Evolutionary conservation across 2,329 filamentous ascomycete species (phyloP).

Genomic region (Penicillium sp.): DNA sequence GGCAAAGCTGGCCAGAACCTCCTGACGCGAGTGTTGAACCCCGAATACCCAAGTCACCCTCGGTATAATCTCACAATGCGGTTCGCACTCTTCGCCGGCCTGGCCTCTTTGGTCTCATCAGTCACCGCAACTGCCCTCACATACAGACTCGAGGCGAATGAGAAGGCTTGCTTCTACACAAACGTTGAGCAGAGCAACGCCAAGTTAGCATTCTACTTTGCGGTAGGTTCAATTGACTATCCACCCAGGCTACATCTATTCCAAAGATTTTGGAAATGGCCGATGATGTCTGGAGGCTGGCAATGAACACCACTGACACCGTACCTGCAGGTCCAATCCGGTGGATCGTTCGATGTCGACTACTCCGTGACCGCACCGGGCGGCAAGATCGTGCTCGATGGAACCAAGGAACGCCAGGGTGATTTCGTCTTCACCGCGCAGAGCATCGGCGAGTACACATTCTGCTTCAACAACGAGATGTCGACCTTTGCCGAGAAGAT

Average conservation of each 20-base stretch:
- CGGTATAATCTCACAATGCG: conserved; percentile 58
- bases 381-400: conserved; percentile 79
- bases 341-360: conserved; percentile 95
- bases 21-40: conserved; percentile 25
- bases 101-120: conserved; percentile 70
- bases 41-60: conserved; percentile 14
- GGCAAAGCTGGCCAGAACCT: conserved; percentile 37
- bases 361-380: conserved; percentile 83
- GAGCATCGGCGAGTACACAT: conserved; percentile 83
- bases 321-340: conserved; percentile 82
- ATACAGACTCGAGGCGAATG: conserved; percentile 85
- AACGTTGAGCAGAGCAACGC: conserved; percentile 73
- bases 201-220: conserved; percentile 98
- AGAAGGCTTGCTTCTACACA: conserved; percentile 94
- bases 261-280: neutral
- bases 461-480: conserved; percentile 99
- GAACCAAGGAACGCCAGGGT: conserved; percentile 88
- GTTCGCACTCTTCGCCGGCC: conserved; percentile 63
- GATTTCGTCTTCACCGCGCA: conserved; percentile 98
- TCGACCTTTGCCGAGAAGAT: conserved; percentile 96
- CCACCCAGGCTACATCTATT: neutral
- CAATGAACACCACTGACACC: conserved; percentile 6
- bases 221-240: conserved; percentile 62
- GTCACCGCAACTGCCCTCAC: conserved; percentile 88
- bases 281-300: neutral